Conservation (phyloP, 257 asterid species). For the Solanum pimpinellifolium region DNA sequence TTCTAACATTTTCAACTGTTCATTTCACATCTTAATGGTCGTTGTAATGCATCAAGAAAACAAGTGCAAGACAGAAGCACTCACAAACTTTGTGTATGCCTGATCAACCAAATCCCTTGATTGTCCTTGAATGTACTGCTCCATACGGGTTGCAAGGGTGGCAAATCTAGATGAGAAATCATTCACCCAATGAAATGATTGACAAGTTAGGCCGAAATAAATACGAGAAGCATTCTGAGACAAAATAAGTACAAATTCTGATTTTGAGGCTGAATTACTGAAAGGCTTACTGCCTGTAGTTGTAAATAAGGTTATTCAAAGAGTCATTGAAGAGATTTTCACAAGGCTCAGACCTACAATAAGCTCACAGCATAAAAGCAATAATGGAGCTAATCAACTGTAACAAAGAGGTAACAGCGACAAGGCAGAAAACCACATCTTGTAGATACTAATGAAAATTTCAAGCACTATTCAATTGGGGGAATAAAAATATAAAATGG, state of each 20-base stretch:
- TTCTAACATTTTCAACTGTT: neutral
- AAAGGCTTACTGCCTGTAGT: neutral
- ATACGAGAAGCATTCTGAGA: neutral
- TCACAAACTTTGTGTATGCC: conserved; percentile 81
- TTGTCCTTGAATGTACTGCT: conserved; percentile 96
- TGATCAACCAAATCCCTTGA: conserved; percentile 98
- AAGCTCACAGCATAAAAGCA: neutral
- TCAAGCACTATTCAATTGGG: neutral
- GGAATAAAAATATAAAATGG: neutral
- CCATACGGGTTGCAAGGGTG: conserved; percentile 95
- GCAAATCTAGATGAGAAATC: conserved; percentile 49
- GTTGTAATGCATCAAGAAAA: neutral
- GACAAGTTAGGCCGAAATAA: neutral
- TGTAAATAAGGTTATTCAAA: neutral
- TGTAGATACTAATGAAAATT: neutral
- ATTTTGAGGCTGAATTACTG: neutral
- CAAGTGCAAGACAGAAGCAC: conserved; percentile 12
- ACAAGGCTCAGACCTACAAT: neutral
- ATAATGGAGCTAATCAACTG: neutral
- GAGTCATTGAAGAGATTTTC: neutral
- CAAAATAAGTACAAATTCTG: neutral
- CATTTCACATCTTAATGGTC: neutral
- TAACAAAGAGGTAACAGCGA: neutral
- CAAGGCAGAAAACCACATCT: neutral
- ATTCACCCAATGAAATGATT: neutral